phyloP scores from a whole-genome alignment of 371 early-diverging fungal genomes.

The Mortierella sp. region DNA sequence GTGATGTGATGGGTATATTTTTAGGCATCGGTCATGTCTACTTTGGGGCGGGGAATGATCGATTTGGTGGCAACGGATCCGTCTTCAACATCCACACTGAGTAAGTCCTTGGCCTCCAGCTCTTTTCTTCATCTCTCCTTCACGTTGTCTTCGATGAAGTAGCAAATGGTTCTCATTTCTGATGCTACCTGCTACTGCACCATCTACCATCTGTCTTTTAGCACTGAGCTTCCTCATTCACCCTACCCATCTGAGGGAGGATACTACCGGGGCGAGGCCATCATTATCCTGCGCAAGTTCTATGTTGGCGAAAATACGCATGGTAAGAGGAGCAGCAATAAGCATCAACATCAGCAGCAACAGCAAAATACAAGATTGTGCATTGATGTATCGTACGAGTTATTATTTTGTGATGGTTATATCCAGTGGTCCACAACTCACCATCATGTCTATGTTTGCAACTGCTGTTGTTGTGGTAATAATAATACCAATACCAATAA shows the following conservation, averaged over 20 bases:
- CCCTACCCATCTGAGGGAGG: slow-evolving; percentile 81
- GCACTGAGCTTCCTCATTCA: slow-evolving; percentile 33
- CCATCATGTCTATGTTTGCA: not conserved
- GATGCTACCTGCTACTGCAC: not conserved
- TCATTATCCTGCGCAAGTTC: slow-evolving; percentile 88
- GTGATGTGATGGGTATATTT: not conserved
- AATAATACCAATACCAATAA: not conserved
- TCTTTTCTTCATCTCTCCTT: not conserved
- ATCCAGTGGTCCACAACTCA: not conserved
- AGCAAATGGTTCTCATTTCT: not conserved
- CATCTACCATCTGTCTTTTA: slow-evolving; percentile 14
- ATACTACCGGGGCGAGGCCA: slow-evolving; percentile 83
- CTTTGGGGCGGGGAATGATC: slow-evolving; percentile 94
- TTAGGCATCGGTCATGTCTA: slow-evolving; percentile 82
- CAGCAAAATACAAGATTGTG: not conserved
- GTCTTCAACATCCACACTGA: slow-evolving; percentile 82
- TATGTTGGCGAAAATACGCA: slow-evolving; percentile 91
- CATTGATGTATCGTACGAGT: slow-evolving; percentile 3
- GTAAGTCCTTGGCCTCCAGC: slow-evolving; percentile 57
- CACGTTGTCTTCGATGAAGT: not conserved
- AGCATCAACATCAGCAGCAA: not conserved
- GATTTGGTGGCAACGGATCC: slow-evolving; percentile 97
- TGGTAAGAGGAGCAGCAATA: slow-evolving; percentile 63
- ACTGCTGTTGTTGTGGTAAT: not conserved
- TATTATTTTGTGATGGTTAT: not conserved